Evolutionary conservation across 768 basidiomycete species (phyloP).

Genomic region (Lentinus brumalis): DNA sequence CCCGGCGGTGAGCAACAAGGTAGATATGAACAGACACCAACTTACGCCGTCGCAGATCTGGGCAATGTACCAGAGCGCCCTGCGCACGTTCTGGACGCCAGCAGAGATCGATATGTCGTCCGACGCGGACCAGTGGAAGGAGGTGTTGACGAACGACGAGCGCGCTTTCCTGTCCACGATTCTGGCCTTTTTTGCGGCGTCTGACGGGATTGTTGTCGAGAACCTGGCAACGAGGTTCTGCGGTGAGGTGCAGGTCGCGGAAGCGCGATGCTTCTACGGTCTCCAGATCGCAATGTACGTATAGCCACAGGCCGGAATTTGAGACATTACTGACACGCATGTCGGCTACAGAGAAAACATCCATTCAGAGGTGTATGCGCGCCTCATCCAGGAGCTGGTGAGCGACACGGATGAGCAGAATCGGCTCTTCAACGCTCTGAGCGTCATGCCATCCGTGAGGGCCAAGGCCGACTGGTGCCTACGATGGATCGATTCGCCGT

Average conservation of each 20-base stretch:
- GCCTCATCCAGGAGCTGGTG: constrained; percentile 56
- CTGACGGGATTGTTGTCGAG: constrained; percentile 56
- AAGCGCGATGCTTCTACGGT: constrained; percentile 56
- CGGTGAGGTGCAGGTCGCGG: constrained; percentile 49
- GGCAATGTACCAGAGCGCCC: constrained; percentile 57
- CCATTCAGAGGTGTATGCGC: constrained; percentile 57
- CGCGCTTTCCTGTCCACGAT: constrained; percentile 52
- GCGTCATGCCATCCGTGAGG: constrained; percentile 52
- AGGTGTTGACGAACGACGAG: constrained; percentile 54
- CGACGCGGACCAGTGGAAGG: constrained; percentile 48
- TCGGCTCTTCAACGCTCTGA: constrained; percentile 52
- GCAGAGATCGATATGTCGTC: constrained; percentile 36
- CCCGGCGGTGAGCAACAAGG: not conserved
- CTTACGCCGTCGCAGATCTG: constrained; percentile 24
- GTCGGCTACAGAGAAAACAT: constrained; percentile 41
- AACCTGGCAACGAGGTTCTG: constrained; percentile 55
- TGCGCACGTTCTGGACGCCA: constrained; percentile 50
- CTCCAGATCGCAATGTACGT: constrained; percentile 54
- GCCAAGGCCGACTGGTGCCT: constrained; percentile 56
- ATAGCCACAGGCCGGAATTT: too few species aligned
- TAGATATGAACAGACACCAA: too few species aligned
- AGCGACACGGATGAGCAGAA: constrained; percentile 45
- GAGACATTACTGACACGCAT: too few species aligned
- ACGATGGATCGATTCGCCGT: constrained; percentile 48
- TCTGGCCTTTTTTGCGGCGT: constrained; percentile 57